Conservation (phyloP, 2,329 filamentous ascomycete species). For the Aspergillus proliferans region DNA sequence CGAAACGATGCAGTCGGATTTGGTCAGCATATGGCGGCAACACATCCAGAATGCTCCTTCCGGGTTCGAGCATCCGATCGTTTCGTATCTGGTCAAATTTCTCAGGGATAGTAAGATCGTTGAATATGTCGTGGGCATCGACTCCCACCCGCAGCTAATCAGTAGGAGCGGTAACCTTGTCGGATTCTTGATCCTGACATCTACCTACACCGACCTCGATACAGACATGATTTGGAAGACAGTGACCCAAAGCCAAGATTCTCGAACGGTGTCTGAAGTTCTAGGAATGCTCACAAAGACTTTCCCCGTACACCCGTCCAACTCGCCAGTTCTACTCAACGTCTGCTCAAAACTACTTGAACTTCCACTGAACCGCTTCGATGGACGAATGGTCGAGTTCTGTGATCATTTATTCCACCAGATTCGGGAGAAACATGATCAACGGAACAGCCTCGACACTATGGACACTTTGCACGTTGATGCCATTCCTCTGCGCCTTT, state of each 20-base stretch:
- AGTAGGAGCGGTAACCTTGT: constrained; percentile 74
- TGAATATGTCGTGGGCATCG: constrained; percentile 81
- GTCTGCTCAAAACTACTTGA: constrained; percentile 64
- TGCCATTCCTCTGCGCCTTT: constrained; percentile 47
- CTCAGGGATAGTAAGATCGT: constrained; percentile 66
- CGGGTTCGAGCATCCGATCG: constrained; percentile 46
- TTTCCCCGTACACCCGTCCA: constrained; percentile 39
- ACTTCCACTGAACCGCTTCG: constrained; percentile 59
- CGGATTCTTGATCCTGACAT: constrained; percentile 76
- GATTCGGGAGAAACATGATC: constrained; percentile 40
- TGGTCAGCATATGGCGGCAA: constrained; percentile 61
- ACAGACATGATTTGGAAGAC: constrained; percentile 81
- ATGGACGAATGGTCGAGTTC: constrained; percentile 55
- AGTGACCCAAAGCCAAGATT: constrained; percentile 73
- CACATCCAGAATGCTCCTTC: constrained; percentile 44
- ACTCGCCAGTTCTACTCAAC: constrained; percentile 50
- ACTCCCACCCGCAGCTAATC: constrained; percentile 88
- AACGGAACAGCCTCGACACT: constrained; percentile 18
- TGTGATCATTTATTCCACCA: constrained; percentile 53
- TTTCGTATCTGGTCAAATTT: constrained; percentile 63
- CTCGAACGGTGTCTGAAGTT: constrained; percentile 74
- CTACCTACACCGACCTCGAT: constrained; percentile 63
- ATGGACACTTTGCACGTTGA: constrained; percentile 26
- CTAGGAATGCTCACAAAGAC: constrained; percentile 57
- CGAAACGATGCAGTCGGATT: constrained; percentile 62